A percentile compares a stretch with the other conserved stretches of the same genome.
Evolutionary conservation across 2,329 filamentous ascomycete species (phyloP).

Genomic region (Calonectria honghensis): DNA sequence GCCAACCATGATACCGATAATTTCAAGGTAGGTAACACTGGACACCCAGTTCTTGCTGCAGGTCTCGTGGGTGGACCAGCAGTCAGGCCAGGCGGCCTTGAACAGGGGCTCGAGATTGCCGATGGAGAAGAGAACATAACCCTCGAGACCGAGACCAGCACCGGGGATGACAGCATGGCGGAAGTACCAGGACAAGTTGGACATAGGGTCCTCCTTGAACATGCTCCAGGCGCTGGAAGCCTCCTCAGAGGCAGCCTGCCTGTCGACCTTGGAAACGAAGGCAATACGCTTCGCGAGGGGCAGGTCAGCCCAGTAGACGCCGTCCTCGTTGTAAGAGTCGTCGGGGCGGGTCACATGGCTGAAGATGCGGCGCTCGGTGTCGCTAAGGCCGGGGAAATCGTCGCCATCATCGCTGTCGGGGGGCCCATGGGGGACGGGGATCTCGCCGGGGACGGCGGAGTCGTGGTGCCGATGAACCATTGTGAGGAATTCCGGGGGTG

Average conservation of each 20-base stretch:
- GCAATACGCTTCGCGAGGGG: conserved; percentile 79
- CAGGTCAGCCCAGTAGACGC: conserved; percentile 95
- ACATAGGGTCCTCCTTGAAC: conserved; percentile 90
- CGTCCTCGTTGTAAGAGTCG: conserved; percentile 88
- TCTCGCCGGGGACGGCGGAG: conserved; percentile 67
- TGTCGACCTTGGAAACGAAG: conserved; percentile 86
- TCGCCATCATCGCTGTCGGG: conserved; percentile 69
- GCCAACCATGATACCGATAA: conserved; percentile 95
- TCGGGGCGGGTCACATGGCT: conserved; percentile 88
- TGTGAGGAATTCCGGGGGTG: conserved; percentile 9
- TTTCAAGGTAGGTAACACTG: conserved; percentile 92
- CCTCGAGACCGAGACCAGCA: conserved; percentile 93
- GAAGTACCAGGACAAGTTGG: conserved; percentile 90
- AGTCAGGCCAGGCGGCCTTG: conserved; percentile 81
- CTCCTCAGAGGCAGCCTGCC: conserved; percentile 81
- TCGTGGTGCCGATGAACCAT: conserved; percentile 60
- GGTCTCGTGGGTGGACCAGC: conserved; percentile 81
- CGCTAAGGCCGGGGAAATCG: conserved; percentile 66
- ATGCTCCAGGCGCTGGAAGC: conserved; percentile 81
- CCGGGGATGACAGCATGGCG: conserved; percentile 94
- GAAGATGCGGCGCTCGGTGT: conserved; percentile 79
- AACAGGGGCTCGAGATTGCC: conserved; percentile 93
- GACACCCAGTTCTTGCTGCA: conserved; percentile 89
- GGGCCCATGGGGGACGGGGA: conserved; percentile 73
- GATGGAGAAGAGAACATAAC: conserved; percentile 97